Evolutionary conservation across 1,139 yeast species (phyloP).

Genomic region (Suhomyces atakaporum): DNA sequence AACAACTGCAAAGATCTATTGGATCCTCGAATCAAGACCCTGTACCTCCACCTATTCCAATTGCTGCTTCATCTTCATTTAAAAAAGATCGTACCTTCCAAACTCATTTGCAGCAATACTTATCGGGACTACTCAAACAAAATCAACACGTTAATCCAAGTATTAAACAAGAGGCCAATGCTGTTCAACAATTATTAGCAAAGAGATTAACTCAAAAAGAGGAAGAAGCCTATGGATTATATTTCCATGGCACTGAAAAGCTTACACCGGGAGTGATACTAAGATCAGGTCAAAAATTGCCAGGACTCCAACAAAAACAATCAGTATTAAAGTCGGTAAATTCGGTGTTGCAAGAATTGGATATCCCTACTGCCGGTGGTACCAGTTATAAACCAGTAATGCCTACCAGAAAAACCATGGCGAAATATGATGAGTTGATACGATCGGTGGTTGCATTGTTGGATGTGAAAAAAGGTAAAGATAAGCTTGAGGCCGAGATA

Average conservation of each 20-base stretch:
- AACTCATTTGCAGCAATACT: slow-evolving; percentile 50
- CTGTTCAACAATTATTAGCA: slow-evolving; percentile 46
- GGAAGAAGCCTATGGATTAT: slow-evolving; percentile 82
- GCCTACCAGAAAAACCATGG: slow-evolving; percentile 82
- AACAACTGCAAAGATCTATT: slow-evolving; percentile 37
- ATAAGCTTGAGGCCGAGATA: slow-evolving; percentile 82
- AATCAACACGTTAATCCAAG: slow-evolving; percentile 30
- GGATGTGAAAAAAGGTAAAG: slow-evolving; percentile 85
- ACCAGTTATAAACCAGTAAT: slow-evolving; percentile 70
- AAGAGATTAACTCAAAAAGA: slow-evolving; percentile 73
- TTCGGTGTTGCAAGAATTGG: slow-evolving; percentile 75
- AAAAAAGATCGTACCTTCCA: slow-evolving; percentile 55
- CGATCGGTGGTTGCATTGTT: slow-evolving; percentile 71
- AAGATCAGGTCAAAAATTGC: slow-evolving; percentile 62
- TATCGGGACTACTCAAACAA: slow-evolving; percentile 42
- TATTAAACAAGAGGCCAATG: slow-evolving; percentile 37
- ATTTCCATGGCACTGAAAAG: slow-evolving; percentile 74
- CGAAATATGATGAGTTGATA: slow-evolving; percentile 75
- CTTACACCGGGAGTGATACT: slow-evolving; percentile 76
- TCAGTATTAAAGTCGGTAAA: slow-evolving; percentile 76
- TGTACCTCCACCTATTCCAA: slow-evolving; percentile 59
- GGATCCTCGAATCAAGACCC: slow-evolving; percentile 39
- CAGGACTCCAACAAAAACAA: slow-evolving; percentile 51
- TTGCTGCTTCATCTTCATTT: slow-evolving; percentile 54
- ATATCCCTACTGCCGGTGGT: slow-evolving; percentile 62